Base-by-base conservation (phyloP, 1,139 yeast species). In the Schizosaccharomyces versatilis region DNA sequence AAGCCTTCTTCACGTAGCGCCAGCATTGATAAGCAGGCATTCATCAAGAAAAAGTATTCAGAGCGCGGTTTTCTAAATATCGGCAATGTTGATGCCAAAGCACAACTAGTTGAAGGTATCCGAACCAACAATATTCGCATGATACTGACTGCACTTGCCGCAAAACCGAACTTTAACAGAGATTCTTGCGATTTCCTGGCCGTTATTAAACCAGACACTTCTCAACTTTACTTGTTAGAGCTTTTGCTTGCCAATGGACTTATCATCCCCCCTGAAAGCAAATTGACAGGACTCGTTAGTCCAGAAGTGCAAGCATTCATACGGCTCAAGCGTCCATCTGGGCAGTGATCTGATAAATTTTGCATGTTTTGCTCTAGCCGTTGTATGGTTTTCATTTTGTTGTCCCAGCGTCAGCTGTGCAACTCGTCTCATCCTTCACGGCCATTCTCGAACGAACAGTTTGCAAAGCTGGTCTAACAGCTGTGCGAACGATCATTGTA, bases 121-220 rank as follows among this genome's bases (percentile, higher is more conserved):
- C 57, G 59, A 15, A 61, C 61, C 53, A 65, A 63, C 47, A 65
- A 69, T 54, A 60, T 70, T 14, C 55, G 62, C 15, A 65, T 61
- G 2, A 64, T 66, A 8, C 57, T 69, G 41, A 61, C 61, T 8
- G 71, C 73, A 1, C 59, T 71, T 53, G 74, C 74, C 7, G 74
- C 74, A 3, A 68, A 69, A 54, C 66, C 71, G 7, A 68, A 67
- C 51, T 57, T 55, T n/a, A 38, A 38, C 7, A 53, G 56, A 47
- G 53, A 47, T 17, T 41, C 40, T n/a, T 24, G 36, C 53, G 52
- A 38, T 38, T n/a, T 42, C 51, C 52, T 52, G 40, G 56, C 55
- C 7, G 53, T 54, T 42, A 14, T 52, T 8, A 44, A 32, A 2
- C 49, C 14, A 10, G 49, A 44, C 12, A 24, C 49, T 5, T 19